Percentiles rank a stretch among this genome's conserved stretches.
Evolutionary conservation across 2,329 filamentous ascomycete species (phyloP).

Genomic region (Sporothrix sp.): DNA sequence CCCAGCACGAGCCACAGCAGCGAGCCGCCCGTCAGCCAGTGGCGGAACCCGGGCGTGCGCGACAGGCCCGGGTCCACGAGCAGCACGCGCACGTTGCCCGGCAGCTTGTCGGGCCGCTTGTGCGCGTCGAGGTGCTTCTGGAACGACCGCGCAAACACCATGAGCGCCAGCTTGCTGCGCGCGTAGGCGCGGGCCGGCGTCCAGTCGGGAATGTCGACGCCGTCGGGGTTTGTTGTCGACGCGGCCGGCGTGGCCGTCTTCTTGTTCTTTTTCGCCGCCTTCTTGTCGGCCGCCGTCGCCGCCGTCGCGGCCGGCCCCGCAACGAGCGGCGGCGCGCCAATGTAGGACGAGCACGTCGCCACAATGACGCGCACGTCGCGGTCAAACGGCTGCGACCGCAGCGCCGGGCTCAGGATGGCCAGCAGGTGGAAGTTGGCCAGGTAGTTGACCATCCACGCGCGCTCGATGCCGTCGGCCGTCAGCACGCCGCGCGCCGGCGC

Average conservation of each 20-base stretch:
- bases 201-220: slow-evolving; percentile 40
- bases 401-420: slow-evolving; percentile 79
- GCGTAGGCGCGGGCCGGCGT: slow-evolving; percentile 50
- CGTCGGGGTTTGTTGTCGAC: neutral
- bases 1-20: slow-evolving; percentile 64
- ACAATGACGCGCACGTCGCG: slow-evolving; percentile 85
- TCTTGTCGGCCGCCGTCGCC: slow-evolving; percentile 23
- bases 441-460: slow-evolving; percentile 91
- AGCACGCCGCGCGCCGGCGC: slow-evolving; percentile 30
- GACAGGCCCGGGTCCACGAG: slow-evolving; percentile 79
- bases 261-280: neutral
- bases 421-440: slow-evolving; percentile 92
- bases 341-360: slow-evolving; percentile 79
- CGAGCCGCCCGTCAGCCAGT: slow-evolving; percentile 79
- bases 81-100: slow-evolving; percentile 73
- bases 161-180: slow-evolving; percentile 66
- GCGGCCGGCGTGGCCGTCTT: neutral
- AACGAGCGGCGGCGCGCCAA: slow-evolving; percentile 59
- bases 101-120: slow-evolving; percentile 70
- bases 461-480: slow-evolving; percentile 73
- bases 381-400: slow-evolving; percentile 85
- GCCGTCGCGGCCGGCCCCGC: slow-evolving; percentile 27
- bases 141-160: slow-evolving; percentile 80
- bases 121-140: slow-evolving; percentile 86
- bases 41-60: slow-evolving; percentile 76